These are phyloP conservation scores for Solanum habrochaites DNA, from an alignment of 257 asterid species.

Conservation along the genomic window DNA sequence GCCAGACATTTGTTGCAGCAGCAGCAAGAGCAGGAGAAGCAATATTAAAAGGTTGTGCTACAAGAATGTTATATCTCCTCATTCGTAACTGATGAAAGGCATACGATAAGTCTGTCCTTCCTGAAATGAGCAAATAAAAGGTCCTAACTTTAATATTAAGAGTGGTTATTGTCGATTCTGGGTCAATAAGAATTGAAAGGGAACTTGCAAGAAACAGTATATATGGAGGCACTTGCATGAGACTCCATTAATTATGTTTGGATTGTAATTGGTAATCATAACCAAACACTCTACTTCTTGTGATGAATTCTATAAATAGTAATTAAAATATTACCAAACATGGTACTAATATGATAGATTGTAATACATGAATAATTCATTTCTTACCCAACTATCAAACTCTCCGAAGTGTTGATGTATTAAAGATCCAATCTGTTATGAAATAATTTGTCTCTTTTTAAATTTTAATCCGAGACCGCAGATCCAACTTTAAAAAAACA, in stretches of 20 bases:
- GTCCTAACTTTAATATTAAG: background rate
- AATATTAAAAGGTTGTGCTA: conserved; percentile 34
- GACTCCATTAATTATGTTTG: background rate
- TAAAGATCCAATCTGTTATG: background rate
- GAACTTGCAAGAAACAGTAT: background rate
- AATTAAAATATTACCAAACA: background rate
- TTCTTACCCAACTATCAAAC: background rate
- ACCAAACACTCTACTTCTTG: background rate
- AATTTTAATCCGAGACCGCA: background rate
- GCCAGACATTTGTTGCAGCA: conserved; percentile 45
- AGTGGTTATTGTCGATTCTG: no score
- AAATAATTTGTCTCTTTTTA: background rate
- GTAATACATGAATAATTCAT: background rate
- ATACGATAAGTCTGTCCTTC: conserved; percentile 44
- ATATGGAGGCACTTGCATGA: background rate
- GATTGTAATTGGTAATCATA: background rate
- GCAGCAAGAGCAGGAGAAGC: conserved; percentile 41
- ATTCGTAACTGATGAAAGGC: conserved; percentile 43
- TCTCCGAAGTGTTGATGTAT: background rate
- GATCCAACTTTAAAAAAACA: background rate
- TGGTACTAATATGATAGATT: background rate
- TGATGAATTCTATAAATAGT: background rate
- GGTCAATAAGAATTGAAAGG: no score
- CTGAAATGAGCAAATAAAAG: conserved; percentile 39
- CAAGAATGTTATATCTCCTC: conserved; percentile 40